These are phyloP conservation scores for Paecilomyces sp. DNA, from an alignment of 2,329 filamentous ascomycete species.

Conservation along the genomic window DNA sequence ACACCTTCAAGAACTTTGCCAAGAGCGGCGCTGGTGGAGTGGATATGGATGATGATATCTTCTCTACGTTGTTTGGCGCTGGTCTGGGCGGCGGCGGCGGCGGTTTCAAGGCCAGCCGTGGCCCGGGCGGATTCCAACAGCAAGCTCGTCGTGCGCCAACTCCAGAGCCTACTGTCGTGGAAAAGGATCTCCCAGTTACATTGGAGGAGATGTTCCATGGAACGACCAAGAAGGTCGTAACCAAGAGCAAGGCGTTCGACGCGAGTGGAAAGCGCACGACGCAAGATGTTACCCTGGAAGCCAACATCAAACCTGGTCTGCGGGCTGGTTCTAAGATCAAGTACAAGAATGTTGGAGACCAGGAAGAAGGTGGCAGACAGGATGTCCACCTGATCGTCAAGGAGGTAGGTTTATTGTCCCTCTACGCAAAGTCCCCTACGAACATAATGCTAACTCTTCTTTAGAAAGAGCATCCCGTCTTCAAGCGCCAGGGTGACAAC, in stretches of 20 bases:
- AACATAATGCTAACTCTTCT: slow-evolving; percentile 33
- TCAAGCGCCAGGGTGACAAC: slow-evolving; percentile 82
- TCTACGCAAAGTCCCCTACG: neutral
- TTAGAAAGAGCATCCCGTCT: slow-evolving; percentile 80
- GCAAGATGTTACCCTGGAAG: slow-evolving; percentile 84
- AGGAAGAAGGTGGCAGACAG: slow-evolving; percentile 91
- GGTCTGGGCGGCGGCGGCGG: slow-evolving; percentile 37
- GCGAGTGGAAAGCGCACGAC: slow-evolving; percentile 71
- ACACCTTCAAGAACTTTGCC: slow-evolving; percentile 80
- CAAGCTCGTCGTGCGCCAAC: slow-evolving; percentile 42
- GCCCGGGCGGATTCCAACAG: slow-evolving; percentile 20
- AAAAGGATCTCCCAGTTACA: slow-evolving; percentile 71
- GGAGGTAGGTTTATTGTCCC: slow-evolving; percentile 60
- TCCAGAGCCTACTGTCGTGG: slow-evolving; percentile 84
- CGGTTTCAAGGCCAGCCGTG: slow-evolving; percentile 21
- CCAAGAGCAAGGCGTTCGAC: slow-evolving; percentile 94
- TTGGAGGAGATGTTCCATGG: slow-evolving; percentile 86
- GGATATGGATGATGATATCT: slow-evolving; percentile 51
- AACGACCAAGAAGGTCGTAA: slow-evolving; percentile 93
- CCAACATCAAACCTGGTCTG: slow-evolving; percentile 89
- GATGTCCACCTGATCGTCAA: slow-evolving; percentile 92
- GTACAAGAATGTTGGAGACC: slow-evolving; percentile 94
- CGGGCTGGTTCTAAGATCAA: slow-evolving; percentile 99
- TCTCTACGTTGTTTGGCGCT: slow-evolving; percentile 42
- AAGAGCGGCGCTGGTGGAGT: slow-evolving; percentile 48